Base-by-base conservation (phyloP, 371 early-diverging fungal genomes). In the Mucor lusitanicus region DNA sequence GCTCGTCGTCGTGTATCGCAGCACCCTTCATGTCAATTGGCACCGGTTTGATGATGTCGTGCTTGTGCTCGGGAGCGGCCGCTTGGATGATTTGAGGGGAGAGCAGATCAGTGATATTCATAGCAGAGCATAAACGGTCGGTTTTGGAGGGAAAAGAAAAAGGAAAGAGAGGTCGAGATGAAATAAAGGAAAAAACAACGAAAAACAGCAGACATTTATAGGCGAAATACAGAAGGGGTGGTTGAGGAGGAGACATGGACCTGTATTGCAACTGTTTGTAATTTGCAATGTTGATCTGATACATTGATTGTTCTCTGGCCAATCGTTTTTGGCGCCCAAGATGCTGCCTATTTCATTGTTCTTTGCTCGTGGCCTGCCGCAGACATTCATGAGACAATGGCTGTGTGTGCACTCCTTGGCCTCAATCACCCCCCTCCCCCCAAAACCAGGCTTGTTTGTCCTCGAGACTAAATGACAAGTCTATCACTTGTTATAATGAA, bases 61-160 rank as follows among this genome's bases (percentile, higher is more conserved):
- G 1, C 48, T 48, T 48, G 19, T 1, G 27, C 12, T 13, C 19
- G 28, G 54, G 15, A 42, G 3, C 7, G 8, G 33, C 42, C 21
- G 30, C 17, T 17, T n/a, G 28, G 0, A 59, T 35, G 35, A 6
- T 53, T 15, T n/a, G 44, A 48, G 63, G 62, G 46, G 58, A 33
- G 15, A 68, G 58, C 28, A 68, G 27, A 17, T 68, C 64, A 21
- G 53, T 68, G 11, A 68, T 68, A 57, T 68, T 63, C 69, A 68
- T 68, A 48, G 13, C 46, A n/a, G n/a, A n/a, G 28, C 17, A 42
- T 25, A 40, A 53, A 21, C 21, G 28, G 30, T 60, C 11, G 60
- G 13, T 35, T 30, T 40, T 40, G 25, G 46, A 35, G 40, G 28
- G 59, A 40, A 48, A n/a, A 33, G 8, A 30, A 30, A 3, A 6